These are phyloP conservation scores for Giardia duodenalis DNA, from an alignment of 208 protist genomes.

Conservation along the genomic window DNA sequence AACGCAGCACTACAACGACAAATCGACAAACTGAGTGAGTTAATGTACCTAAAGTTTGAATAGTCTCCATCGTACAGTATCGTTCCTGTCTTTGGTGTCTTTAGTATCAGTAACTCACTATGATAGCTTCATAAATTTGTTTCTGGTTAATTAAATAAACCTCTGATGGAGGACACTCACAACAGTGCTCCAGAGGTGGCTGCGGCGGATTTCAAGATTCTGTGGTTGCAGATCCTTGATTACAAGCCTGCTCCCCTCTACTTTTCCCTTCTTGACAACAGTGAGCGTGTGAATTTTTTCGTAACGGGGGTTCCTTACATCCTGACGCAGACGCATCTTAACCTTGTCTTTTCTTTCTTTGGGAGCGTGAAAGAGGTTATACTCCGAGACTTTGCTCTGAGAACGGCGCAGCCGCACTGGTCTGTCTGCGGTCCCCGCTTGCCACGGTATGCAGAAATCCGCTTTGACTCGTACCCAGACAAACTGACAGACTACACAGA, in stretches of 20 bases:
- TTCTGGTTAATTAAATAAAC: too few relatives aligned
- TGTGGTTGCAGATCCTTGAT: not conserved
- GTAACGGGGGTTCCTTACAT: not conserved
- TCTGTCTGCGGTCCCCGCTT: not conserved
- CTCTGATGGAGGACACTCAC: too few relatives aligned
- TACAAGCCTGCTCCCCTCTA: not conserved
- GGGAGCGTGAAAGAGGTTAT: not conserved
- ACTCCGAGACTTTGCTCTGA: not conserved
- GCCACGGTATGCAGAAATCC: not conserved
- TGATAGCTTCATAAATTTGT: too few relatives aligned
- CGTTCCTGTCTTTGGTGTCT: too few relatives aligned
- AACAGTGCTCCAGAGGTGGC: too few relatives aligned
- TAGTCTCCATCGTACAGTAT: too few relatives aligned
- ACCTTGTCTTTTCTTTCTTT: not conserved
- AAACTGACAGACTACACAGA: not conserved
- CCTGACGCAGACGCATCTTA: not conserved
- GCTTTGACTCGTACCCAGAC: not conserved
- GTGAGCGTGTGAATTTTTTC: not conserved
- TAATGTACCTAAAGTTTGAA: not conserved
- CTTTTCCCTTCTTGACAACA: not conserved
- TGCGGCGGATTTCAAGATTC: not conserved
- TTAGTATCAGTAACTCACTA: too few relatives aligned
- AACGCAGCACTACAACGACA: not conserved
- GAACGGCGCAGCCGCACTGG: not conserved
- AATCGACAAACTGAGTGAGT: not conserved